phyloP scores from a whole-genome alignment of 169 alveolate genomes.

The Cryptosporidium tyzzeri region DNA sequence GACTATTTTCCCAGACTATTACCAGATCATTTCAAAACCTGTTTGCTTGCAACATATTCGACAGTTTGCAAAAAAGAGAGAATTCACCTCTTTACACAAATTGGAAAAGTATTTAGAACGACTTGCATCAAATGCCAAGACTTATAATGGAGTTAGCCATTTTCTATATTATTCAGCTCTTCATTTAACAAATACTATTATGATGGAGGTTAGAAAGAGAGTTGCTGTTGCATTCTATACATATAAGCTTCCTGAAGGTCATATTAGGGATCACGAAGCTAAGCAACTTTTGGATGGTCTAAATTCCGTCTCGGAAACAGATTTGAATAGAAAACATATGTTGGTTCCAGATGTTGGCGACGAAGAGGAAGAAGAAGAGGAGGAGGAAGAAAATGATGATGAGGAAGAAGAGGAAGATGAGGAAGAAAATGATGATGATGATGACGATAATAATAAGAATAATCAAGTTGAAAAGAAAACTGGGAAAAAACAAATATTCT shows the following conservation, averaged over 20 bases:
- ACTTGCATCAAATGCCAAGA: constrained; percentile 62
- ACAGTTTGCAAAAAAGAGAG: constrained; percentile 61
- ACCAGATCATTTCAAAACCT: constrained; percentile 54
- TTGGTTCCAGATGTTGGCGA: constrained; percentile 75
- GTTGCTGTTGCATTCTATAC: constrained; percentile 72
- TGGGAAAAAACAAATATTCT: background rate
- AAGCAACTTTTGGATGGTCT: constrained; percentile 63
- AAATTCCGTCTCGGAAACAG: constrained; percentile 60
- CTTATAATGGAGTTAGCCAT: constrained; percentile 52
- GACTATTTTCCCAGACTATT: constrained; percentile 53
- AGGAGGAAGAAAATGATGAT: constrained; percentile 37
- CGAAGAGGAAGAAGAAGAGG: constrained; percentile 63
- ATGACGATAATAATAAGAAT: background rate
- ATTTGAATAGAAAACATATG: constrained; percentile 61
- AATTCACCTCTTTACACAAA: constrained; percentile 66
- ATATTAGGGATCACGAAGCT: constrained; percentile 66
- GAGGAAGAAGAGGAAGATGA: constrained; percentile 8
- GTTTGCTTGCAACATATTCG: constrained; percentile 62
- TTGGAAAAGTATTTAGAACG: constrained; percentile 63
- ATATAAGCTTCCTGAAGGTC: constrained; percentile 65
- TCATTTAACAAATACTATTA: constrained; percentile 36
- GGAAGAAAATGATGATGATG: background rate
- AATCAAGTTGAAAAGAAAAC: background rate
- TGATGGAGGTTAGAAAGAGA: constrained; percentile 65
- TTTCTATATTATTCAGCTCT: constrained; percentile 67